phyloP scores from a whole-genome alignment of 306 rosid species.

The Prunus salicina region DNA sequence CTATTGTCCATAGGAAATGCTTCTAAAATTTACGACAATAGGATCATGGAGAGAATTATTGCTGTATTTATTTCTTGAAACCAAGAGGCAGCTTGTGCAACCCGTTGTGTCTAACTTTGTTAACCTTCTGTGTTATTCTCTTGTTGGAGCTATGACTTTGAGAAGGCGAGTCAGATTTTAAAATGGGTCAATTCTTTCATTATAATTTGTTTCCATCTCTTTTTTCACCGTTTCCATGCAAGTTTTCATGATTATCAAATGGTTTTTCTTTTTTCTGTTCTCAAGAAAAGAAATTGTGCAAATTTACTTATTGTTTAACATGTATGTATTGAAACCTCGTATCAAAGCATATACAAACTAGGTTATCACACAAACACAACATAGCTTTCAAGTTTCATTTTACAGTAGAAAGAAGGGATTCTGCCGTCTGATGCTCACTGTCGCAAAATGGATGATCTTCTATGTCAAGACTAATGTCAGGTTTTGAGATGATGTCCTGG shows the following conservation, averaged over 20 bases:
- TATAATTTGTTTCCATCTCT: slow-evolving; percentile 9
- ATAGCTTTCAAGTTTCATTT: neutral
- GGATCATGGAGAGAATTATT: slow-evolving; percentile 39
- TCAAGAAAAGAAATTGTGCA: neutral
- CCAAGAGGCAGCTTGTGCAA: slow-evolving; percentile 32
- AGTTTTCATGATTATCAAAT: neutral
- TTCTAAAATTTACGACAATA: slow-evolving; percentile 50
- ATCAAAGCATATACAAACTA: neutral
- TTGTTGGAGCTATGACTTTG: slow-evolving; percentile 51
- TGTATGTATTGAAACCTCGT: neutral
- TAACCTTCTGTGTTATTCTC: slow-evolving; percentile 43
- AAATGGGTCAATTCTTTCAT: slow-evolving; percentile 38
- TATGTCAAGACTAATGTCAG: slow-evolving; percentile 3
- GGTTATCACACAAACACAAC: neutral
- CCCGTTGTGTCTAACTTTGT: slow-evolving; percentile 45
- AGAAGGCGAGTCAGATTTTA: slow-evolving; percentile 39
- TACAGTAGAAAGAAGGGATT: slow-evolving; percentile 40
- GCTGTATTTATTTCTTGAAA: slow-evolving; percentile 29
- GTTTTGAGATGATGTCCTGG: neutral
- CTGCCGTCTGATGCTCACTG: slow-evolving; percentile 22
- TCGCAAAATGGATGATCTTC: slow-evolving; percentile 51
- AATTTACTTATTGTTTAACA: neutral
- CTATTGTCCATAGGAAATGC: slow-evolving; percentile 98
- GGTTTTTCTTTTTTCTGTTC: neutral
- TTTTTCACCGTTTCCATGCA: neutral